Conservation (phyloP, 768 basidiomycete species). For the Tephrocybe sp. region DNA sequence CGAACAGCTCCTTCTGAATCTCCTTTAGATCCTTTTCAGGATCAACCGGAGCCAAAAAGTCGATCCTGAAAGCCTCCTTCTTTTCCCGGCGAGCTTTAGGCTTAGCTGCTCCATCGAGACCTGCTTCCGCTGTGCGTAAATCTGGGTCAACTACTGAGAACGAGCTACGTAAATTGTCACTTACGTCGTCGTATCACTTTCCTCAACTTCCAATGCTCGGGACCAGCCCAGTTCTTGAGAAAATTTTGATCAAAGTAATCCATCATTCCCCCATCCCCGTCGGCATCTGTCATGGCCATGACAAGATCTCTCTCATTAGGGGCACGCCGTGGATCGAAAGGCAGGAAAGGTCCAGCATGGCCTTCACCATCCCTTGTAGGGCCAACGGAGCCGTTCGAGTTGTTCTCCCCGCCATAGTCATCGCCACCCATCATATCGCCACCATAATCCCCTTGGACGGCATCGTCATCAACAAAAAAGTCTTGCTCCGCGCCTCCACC, state of each 20-base stretch:
- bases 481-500: conserved; percentile 50
- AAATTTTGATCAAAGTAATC: conserved; percentile 91
- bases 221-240: conserved; percentile 97
- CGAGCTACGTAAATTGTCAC: conserved; percentile 23
- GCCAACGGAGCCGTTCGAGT: conserved; percentile 45
- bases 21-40: conserved; percentile 60
- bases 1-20: conserved; percentile 72
- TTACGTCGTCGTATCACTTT: conserved; percentile 78
- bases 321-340: conserved; percentile 84
- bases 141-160: neutral
- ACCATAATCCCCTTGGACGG: conserved; percentile 34
- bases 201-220: conserved; percentile 96
- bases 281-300: conserved; percentile 77
- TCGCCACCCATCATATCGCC: conserved; percentile 26
- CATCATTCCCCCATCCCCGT: conserved; percentile 56
- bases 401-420: conserved; percentile 42
- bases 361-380: conserved; percentile 41
- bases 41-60: conserved; percentile 65
- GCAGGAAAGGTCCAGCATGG: conserved; percentile 53
- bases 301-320: conserved; percentile 80
- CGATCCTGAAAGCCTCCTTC: conserved; percentile 83
- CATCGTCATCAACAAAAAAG: conserved; percentile 61
- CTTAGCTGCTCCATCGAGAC: conserved; percentile 48
- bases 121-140: conserved; percentile 29
- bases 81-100: conserved; percentile 58